These are phyloP conservation scores for Colletotrichum liriopes DNA, from an alignment of 2,329 filamentous ascomycete species.

Conservation along the genomic window DNA sequence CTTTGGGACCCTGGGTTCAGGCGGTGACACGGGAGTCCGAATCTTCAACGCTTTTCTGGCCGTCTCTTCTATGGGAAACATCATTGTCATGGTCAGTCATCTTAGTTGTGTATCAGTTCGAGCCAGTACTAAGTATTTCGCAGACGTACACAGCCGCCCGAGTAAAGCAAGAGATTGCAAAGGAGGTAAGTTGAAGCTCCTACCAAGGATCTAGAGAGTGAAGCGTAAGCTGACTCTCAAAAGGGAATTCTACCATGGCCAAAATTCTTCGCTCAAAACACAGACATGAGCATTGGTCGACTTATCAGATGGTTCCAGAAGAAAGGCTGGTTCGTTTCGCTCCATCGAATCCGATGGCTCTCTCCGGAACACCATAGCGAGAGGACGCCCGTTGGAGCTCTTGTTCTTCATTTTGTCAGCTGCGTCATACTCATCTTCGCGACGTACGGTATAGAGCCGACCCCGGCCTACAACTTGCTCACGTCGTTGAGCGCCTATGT, in stretches of 20 bases:
- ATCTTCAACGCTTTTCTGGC: slow-evolving; percentile 67
- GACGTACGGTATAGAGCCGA: slow-evolving; percentile 48
- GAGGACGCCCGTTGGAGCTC: slow-evolving; percentile 54
- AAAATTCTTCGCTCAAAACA: slow-evolving; percentile 62
- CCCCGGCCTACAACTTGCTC: slow-evolving; percentile 51
- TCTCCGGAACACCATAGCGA: slow-evolving; percentile 55
- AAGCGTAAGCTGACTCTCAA: too few relatives aligned
- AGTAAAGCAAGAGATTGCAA: slow-evolving; percentile 74
- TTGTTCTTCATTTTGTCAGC: slow-evolving; percentile 53
- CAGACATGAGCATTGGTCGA: slow-evolving; percentile 53
- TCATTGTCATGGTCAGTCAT: slow-evolving; percentile 62
- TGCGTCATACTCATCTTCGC: slow-evolving; percentile 55
- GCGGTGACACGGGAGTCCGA: slow-evolving; percentile 49
- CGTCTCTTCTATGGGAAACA: slow-evolving; percentile 69
- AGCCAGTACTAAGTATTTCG: neutral
- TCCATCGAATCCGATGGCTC: slow-evolving; percentile 50
- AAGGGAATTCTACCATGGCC: slow-evolving; percentile 66
- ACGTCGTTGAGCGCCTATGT: slow-evolving; percentile 53
- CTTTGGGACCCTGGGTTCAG: slow-evolving; percentile 48
- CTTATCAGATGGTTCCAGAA: slow-evolving; percentile 51
- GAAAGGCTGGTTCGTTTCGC: slow-evolving; percentile 49
- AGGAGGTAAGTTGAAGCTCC: slow-evolving; percentile 53
- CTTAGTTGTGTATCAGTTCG: too few relatives aligned
- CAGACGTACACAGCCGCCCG: slow-evolving; percentile 68
- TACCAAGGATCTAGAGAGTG: neutral